These are phyloP conservation scores for Colletotrichum theobromicola DNA, from an alignment of 2,329 filamentous ascomycete species.

Conservation along the genomic window DNA sequence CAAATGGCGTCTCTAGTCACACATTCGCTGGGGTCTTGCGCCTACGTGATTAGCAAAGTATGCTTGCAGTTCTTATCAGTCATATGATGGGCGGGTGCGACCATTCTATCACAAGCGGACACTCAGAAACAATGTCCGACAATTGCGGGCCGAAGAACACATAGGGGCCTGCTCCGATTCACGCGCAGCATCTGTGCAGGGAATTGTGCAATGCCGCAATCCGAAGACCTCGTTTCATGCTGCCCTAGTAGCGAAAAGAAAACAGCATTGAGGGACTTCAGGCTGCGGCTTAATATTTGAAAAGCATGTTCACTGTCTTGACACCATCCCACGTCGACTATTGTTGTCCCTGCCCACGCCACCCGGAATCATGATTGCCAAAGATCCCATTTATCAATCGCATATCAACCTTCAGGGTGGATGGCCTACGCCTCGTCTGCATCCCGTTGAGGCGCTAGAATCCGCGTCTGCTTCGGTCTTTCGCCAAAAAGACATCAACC, in stretches of 20 bases:
- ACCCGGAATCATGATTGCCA: neutral
- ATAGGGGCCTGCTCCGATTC: rapidly evolving
- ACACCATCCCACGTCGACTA: neutral
- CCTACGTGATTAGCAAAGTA: rapidly evolving
- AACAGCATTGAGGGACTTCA: rapidly evolving
- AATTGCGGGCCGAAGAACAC: neutral
- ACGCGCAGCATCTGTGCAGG: neutral
- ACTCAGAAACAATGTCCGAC: neutral
- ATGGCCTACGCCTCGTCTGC: neutral
- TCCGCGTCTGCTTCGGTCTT: neutral
- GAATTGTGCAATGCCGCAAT: neutral
- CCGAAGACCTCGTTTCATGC: neutral
- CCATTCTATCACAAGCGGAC: neutral
- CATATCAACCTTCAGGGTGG: neutral
- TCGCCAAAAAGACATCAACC: neutral
- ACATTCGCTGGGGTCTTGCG: neutral
- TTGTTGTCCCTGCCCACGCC: neutral
- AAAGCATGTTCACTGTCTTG: neutral
- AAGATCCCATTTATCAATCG: neutral
- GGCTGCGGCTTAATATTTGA: neutral
- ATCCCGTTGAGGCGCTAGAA: neutral
- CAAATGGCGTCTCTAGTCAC: neutral
- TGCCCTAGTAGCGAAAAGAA: neutral
- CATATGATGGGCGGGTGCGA: neutral
- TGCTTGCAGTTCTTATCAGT: neutral